These are phyloP conservation scores for Atkinsonella hypoxylon DNA, from an alignment of 2,329 filamentous ascomycete species.

Conservation along the genomic window DNA sequence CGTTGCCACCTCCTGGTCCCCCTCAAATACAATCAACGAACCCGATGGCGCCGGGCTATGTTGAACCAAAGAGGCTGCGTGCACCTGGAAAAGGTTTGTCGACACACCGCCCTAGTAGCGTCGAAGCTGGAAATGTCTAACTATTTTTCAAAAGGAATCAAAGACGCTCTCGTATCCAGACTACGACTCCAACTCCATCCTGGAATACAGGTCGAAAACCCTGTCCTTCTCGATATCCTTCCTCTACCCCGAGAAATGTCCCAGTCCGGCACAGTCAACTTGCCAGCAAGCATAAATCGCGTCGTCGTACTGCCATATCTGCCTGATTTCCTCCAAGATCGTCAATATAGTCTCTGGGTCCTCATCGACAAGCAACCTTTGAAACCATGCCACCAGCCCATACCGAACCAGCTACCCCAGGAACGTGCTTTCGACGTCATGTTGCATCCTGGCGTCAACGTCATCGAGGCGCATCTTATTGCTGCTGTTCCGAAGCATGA, in stretches of 20 bases:
- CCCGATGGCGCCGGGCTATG: constrained; percentile 18
- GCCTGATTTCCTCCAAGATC: constrained; percentile 47
- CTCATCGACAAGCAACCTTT: constrained; percentile 55
- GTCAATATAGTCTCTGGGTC: constrained; percentile 68
- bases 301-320: constrained; percentile 60
- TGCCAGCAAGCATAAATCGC: constrained; percentile 55
- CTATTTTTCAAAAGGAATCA: constrained; percentile 24
- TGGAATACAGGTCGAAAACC: constrained; percentile 46
- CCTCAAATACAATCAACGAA: constrained; percentile 14
- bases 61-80: constrained; percentile 27
- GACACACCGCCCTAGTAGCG: no score
- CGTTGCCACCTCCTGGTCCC: constrained; percentile 11
- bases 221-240: constrained; percentile 50
- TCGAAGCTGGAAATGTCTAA: background rate
- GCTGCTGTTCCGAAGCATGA: constrained; percentile 53
- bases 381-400: constrained; percentile 31
- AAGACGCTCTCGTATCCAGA: constrained; percentile 55
- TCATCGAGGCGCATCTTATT: constrained; percentile 66
- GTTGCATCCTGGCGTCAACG: constrained; percentile 61
- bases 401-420: constrained; percentile 42
- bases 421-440: constrained; percentile 66
- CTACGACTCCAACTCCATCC: constrained; percentile 59
- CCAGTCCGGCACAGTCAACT: constrained; percentile 60
- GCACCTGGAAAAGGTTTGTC: constrained; percentile 30
- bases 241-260: constrained; percentile 55